A percentile compares a stretch with the other conserved stretches of the same genome.
These are phyloP conservation scores for Pseudonectria buxi DNA, from an alignment of 2,329 filamentous ascomycete species.

Conservation along the genomic window DNA sequence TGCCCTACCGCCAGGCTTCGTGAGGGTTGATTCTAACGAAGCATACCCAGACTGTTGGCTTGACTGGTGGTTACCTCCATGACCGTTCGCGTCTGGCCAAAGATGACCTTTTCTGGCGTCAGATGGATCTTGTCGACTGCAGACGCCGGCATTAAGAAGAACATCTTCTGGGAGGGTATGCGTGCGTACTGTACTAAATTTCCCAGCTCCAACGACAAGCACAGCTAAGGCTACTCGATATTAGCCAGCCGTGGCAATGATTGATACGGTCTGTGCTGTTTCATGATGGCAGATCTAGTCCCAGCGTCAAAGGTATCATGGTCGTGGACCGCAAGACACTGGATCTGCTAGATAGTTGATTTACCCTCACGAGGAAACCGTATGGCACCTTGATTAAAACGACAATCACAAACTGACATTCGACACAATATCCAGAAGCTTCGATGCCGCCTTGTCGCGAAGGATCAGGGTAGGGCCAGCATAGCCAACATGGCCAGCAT, in stretches of 20 bases:
- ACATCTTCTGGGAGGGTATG: slow-evolving; percentile 27
- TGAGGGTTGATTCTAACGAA: neutral
- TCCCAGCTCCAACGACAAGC: slow-evolving; percentile 22
- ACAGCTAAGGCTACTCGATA: slow-evolving; percentile 23
- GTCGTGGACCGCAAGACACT: no score
- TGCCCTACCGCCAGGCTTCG: neutral
- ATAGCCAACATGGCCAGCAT: no score
- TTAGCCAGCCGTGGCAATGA: slow-evolving; percentile 10
- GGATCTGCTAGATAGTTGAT: no score
- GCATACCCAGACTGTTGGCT: neutral
- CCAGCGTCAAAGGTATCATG: no score
- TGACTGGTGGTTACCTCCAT: slow-evolving; percentile 29
- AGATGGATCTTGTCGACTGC: slow-evolving; percentile 29
- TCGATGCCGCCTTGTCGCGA: no score
- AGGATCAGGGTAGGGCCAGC: no score
- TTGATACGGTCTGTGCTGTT: no score
- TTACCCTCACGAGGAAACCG: no score
- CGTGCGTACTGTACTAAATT: slow-evolving; percentile 26
- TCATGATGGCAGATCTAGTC: no score
- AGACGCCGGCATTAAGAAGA: slow-evolving; percentile 22
- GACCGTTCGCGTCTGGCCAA: slow-evolving; percentile 26
- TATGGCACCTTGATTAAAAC: no score
- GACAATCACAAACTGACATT: no score
- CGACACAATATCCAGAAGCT: no score
- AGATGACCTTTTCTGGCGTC: slow-evolving; percentile 26